Conservation (phyloP, 345 rosid genomes). For the Sonneratia alba region DNA sequence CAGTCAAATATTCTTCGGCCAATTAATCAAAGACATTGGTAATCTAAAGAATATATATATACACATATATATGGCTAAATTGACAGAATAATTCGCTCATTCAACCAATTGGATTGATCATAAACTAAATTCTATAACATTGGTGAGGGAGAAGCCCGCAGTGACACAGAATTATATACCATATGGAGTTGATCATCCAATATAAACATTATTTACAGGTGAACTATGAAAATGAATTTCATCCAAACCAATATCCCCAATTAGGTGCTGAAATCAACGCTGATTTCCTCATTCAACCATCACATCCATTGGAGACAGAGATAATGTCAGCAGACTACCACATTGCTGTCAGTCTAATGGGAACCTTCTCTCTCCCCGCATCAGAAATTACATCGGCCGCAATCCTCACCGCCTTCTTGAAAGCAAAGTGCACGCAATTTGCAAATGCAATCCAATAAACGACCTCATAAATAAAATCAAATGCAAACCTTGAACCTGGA, state of each 20-base stretch:
- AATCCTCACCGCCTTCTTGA: conserved; percentile 56
- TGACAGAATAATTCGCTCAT: background rate
- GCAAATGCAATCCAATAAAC: conserved; percentile 85
- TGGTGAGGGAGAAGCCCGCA: background rate
- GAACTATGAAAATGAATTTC: conserved; percentile 3
- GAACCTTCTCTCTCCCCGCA: conserved; percentile 50
- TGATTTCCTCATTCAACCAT: background rate
- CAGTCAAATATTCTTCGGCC: background rate
- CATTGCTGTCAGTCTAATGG: conserved; percentile 39
- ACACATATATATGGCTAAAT: background rate
- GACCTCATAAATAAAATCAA: conserved; percentile 83
- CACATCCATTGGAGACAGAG: background rate
- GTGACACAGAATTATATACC: background rate
- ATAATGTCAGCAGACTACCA: conserved; percentile 19
- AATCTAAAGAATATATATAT: background rate
- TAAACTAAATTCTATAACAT: background rate
- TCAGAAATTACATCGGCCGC: conserved; percentile 23
- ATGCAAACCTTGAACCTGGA: conserved; percentile 32
- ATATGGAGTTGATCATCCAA: background rate
- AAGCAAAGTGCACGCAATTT: conserved; percentile 75
- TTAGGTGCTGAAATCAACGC: background rate
- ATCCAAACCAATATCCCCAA: background rate
- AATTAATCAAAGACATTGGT: background rate
- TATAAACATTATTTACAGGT: conserved; percentile 11
- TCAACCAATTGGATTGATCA: background rate